A percentile compares a stretch with the other conserved stretches of the same genome.
phyloP scores from a whole-genome alignment of 805 yeast genomes.

The Kurtzmaniella fragi region DNA sequence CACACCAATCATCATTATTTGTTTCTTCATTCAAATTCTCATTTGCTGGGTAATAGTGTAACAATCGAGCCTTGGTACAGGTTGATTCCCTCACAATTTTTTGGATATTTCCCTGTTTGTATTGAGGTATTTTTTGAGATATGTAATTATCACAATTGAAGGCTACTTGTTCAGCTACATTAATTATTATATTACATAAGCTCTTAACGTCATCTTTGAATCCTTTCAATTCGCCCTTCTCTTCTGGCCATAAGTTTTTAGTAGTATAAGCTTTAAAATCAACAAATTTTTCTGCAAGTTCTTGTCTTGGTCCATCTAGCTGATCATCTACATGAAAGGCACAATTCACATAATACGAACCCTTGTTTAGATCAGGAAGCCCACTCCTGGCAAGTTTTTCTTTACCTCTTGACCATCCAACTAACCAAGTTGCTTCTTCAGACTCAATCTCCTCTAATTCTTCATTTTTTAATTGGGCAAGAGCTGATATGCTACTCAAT shows the following conservation, averaged over 20 bases:
- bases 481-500: conserved; percentile 34
- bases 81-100: conserved; percentile 45
- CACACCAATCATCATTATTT: conserved; percentile 51
- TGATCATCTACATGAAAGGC: conserved; percentile 42
- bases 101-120: conserved; percentile 34
- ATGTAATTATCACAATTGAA: conserved; percentile 48
- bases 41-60: conserved; percentile 46
- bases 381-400: conserved; percentile 42
- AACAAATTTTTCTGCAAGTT: conserved; percentile 24
- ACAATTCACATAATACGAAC: conserved; percentile 56
- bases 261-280: conserved; percentile 41
- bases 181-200: conserved; percentile 42
- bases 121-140: conserved; percentile 16
- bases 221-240: conserved; percentile 16
- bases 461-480: conserved; percentile 34
- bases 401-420: conserved; percentile 60
- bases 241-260: conserved; percentile 49
- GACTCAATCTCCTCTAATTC: conserved; percentile 37
- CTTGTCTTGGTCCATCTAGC: conserved; percentile 43
- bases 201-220: conserved; percentile 35
- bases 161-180: conserved; percentile 47
- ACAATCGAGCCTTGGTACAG: conserved; percentile 52
- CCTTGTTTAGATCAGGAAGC: conserved; percentile 46
- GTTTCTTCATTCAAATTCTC: conserved; percentile 8
- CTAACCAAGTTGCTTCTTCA: conserved; percentile 47